Evolutionary conservation across 257 asterid species (phyloP).

Genomic region (Nicotiana obtusifolia): DNA sequence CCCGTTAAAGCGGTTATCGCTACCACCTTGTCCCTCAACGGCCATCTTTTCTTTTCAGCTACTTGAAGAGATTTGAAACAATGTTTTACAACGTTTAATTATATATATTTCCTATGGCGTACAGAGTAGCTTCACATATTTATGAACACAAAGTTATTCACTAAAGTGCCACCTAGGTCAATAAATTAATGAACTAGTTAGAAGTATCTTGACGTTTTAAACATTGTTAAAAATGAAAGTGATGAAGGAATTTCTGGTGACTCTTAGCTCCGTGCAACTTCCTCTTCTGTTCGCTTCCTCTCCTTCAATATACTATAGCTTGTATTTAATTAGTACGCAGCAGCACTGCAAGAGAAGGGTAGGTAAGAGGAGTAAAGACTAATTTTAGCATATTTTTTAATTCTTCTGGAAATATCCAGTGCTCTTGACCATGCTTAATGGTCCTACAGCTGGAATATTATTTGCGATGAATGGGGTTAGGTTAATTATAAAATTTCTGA

Average conservation of each 20-base stretch:
- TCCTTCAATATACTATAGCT: too few species aligned
- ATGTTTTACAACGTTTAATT: neutral
- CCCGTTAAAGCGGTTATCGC: neutral
- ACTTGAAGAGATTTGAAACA: neutral
- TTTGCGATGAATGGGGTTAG: too few species aligned
- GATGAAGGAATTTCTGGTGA: neutral
- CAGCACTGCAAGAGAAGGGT: neutral
- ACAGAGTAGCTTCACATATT: neutral
- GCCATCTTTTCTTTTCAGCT: neutral
- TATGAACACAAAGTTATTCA: too few species aligned
- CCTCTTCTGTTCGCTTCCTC: too few species aligned
- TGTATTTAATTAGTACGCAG: too few species aligned
- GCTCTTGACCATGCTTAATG: neutral
- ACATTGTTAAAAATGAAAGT: neutral
- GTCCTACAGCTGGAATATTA: too few species aligned
- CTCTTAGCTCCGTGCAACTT: neutral
- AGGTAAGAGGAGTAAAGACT: neutral
- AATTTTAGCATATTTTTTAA: neutral
- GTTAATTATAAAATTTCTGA: too few species aligned
- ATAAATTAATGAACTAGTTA: neutral
- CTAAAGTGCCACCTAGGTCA: neutral
- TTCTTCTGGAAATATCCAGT: neutral
- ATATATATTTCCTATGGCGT: neutral
- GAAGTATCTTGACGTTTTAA: neutral
- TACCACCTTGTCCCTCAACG: neutral